These are phyloP conservation scores for Cyberlindnera mississippiensis DNA, from an alignment of 805 yeast genomes.

Conservation along the genomic window DNA sequence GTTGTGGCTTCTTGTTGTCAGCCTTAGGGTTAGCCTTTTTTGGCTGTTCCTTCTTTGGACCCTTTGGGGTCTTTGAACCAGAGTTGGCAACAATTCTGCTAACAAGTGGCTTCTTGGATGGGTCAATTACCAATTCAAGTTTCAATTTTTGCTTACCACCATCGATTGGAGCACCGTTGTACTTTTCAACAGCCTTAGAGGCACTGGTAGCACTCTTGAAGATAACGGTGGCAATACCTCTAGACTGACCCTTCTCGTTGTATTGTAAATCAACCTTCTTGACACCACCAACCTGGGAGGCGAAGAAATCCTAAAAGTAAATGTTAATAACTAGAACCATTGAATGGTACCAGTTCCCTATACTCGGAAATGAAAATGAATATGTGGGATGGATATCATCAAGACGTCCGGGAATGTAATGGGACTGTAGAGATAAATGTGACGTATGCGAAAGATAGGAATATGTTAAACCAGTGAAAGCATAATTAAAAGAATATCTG, in stretches of 20 bases:
- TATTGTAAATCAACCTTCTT: slow-evolving; percentile 65
- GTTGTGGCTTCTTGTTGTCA: slow-evolving; percentile 5
- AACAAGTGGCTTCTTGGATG: slow-evolving; percentile 69
- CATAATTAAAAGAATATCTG: too few species aligned
- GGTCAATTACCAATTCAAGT: slow-evolving; percentile 81
- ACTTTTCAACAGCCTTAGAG: slow-evolving; percentile 70
- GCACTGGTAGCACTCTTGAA: slow-evolving; percentile 73
- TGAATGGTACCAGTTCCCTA: neutral
- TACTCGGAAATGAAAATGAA: too few species aligned
- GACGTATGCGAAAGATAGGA: too few species aligned
- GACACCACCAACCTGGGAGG: slow-evolving; percentile 84
- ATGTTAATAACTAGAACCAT: slow-evolving; percentile 12
- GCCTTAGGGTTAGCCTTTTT: slow-evolving; percentile 16
- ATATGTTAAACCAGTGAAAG: too few species aligned
- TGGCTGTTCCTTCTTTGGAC: slow-evolving; percentile 19
- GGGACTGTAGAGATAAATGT: too few species aligned
- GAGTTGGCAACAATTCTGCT: slow-evolving; percentile 62
- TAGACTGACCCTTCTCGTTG: slow-evolving; percentile 84
- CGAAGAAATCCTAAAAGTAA: slow-evolving; percentile 73
- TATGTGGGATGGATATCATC: neutral
- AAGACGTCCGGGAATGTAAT: too few species aligned
- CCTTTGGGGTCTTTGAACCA: slow-evolving; percentile 11
- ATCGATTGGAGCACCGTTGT: slow-evolving; percentile 92
- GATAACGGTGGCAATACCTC: slow-evolving; percentile 85
- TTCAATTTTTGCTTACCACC: slow-evolving; percentile 74